These are phyloP conservation scores for Tolypocladium sp. DNA, from an alignment of 2,329 filamentous ascomycete genomes.

Conservation along the genomic window DNA sequence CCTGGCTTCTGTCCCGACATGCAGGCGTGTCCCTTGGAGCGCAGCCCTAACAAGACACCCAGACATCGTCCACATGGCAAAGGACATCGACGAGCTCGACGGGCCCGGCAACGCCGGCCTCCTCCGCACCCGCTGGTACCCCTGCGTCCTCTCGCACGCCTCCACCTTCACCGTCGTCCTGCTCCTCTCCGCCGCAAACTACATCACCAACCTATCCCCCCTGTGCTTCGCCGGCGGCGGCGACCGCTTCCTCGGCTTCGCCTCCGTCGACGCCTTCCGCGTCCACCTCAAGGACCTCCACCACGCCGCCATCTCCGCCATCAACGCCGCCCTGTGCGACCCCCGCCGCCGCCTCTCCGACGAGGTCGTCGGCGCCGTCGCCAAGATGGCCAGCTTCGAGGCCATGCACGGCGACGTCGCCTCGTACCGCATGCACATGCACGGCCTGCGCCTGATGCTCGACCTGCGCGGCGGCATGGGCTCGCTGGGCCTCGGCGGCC, in stretches of 20 bases:
- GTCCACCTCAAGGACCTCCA: constrained; percentile 29
- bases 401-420: constrained; percentile 35
- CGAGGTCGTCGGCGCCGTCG: constrained; percentile 35
- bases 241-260: constrained; percentile 1
- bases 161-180: constrained; percentile 16
- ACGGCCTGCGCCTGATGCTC: constrained; percentile 31
- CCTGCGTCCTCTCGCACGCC: constrained; percentile 12
- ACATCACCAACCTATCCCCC: constrained; percentile 3
- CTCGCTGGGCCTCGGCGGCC: constrained; percentile 29
- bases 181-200: constrained; percentile 18
- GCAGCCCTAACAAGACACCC: background rate
- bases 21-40: background rate
- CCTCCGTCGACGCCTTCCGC: constrained; percentile 3
- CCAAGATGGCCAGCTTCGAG: constrained; percentile 43
- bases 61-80: constrained; percentile 19
- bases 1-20: background rate
- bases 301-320: constrained; percentile 30
- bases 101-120: constrained; percentile 13
- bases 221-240: background rate
- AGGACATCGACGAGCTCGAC: constrained; percentile 19
- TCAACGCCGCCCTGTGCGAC: constrained; percentile 28
- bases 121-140: constrained; percentile 17
- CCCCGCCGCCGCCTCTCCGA: constrained; percentile 21
- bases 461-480: constrained; percentile 32
- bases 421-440: constrained; percentile 37